Base-by-base conservation (phyloP, 495 filamentous ascomycete species). In the Tetracladium setigerum region DNA sequence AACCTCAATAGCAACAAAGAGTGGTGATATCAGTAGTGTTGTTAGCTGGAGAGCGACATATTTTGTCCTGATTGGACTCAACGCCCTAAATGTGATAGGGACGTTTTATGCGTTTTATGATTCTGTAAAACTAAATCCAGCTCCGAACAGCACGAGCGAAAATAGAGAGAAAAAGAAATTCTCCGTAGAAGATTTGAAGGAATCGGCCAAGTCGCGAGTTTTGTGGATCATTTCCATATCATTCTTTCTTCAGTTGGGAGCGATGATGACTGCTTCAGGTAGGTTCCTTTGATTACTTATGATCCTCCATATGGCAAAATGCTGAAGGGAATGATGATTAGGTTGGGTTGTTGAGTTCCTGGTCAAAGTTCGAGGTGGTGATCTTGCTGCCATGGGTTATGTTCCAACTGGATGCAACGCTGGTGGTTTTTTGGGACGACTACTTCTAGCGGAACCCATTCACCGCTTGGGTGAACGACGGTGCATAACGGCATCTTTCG, bases 311-410 rank as follows among this genome's bases (percentile, higher is more conserved):
- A 14, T 53, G 43, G 38, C 47, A 1, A 41, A 49, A 37, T 11
- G 11, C 11, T 11, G 32, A 22, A 16, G 19, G n/a, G n/a, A n/a
- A n/a, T n/a, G n/a, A n/a, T n/a, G n/a, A n/a, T 18, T 40, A 64
- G 71, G 80, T 18, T 84, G 77, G 80, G 69, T 81, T 14, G 82
- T 87, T 30, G 79, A 82, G 17, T 87, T 83, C 63, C 61, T 87
- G 37, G 79, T 86, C 42, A 76, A 62, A 31, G 80, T 82, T 50
- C 79, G 84, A 4, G 63, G 74, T 41, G 82, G 81, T 9, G 66
- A 78, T 31, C 74, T 83, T 2, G 61, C 71, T 0, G 65, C 63
- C 4, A 74, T 84, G 13, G 83, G 84, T 15, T 87, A 85, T 55
- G 81, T 87, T 17, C 83, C 82, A 13, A 71, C 82, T 0, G 83